A percentile compares a stretch with the other conserved stretches of the same genome.
These are phyloP conservation scores for Monosporascus sp. DNA, from an alignment of 2,329 filamentous ascomycete species.

Conservation along the genomic window DNA sequence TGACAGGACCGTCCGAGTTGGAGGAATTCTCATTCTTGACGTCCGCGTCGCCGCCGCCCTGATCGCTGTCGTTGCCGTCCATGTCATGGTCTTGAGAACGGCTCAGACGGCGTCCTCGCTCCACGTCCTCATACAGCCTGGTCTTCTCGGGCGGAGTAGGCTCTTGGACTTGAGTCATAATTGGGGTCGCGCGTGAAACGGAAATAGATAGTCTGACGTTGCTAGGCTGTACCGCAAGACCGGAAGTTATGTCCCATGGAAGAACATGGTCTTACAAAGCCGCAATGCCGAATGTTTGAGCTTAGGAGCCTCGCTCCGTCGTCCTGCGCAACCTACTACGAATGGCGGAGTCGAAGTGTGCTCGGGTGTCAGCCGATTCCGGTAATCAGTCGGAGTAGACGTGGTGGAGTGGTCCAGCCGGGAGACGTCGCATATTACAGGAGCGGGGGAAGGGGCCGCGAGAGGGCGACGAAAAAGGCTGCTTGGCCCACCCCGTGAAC, in stretches of 20 bases:
- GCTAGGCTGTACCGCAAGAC: constrained; percentile 33
- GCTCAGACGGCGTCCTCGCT: constrained; percentile 36
- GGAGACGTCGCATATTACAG: background rate
- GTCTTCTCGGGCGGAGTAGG: constrained; percentile 34
- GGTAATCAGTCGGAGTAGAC: background rate
- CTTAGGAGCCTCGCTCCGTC: constrained; percentile 9
- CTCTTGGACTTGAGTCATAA: constrained; percentile 39
- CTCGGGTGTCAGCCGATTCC: background rate
- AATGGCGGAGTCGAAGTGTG: background rate
- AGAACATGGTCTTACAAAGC: constrained; percentile 17
- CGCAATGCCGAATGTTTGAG: constrained; percentile 9
- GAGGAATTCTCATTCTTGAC: constrained; percentile 43
- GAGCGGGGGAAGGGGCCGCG: background rate
- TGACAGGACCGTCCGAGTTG: constrained; percentile 47
- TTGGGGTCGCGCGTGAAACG: constrained; percentile 33
- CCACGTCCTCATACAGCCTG: constrained; percentile 35
- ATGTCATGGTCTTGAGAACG: constrained; percentile 37
- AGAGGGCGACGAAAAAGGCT: background rate
- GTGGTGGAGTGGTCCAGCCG: background rate
- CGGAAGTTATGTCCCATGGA: constrained; percentile 36
- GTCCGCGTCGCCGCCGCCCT: constrained; percentile 33
- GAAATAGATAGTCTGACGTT: constrained; percentile 34
- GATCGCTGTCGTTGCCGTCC: constrained; percentile 35
- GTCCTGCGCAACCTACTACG: constrained; percentile 5
- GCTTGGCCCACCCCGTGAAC: background rate